Evolutionary conservation across 2,329 filamentous ascomycete species (phyloP), one percentile per base, ranked within the genome.

Genomic region (Aspergillus unguis): DNA sequence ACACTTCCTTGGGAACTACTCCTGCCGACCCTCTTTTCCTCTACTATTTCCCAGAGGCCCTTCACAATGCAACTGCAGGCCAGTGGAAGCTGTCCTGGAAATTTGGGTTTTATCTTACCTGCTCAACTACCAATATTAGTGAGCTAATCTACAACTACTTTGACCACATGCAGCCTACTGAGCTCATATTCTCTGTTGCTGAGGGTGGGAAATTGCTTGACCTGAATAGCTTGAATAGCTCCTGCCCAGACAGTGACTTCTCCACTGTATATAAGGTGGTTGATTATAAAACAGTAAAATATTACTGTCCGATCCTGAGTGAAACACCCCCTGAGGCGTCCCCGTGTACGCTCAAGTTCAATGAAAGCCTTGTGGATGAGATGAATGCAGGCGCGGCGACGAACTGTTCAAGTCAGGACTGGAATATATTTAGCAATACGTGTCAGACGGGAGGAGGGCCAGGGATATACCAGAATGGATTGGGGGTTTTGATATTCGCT

Each of bases 61-160:
- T 50, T 3, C 28, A 6, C 11, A 36, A 50, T 35, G n/a, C 40
- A 37, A 33, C 29, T 23, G n/a, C 37, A 26, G 37, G 47, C 23
- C 37, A 48, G 27, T 50, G 37, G 47, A 50, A 36, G 23, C 29
- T 43, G 11, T 50, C 37, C 28, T 50, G 47, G 47, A 42, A 43
- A 29, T 50, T 50, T 33, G 47, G 47, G 6, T 50, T 44, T n/a
- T 4, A 44, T 31, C 27, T 50, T 33, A 48, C 33, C 45, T 48
- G 35, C 35, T 37, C 23, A 29, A 40, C 27, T 3, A 29, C 45
- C 17, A 48, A 29, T 38, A 5, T 9, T 17, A 48, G 38, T 41
- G 38, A 41, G 38, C 38, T 41, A 26, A 25, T 29, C 33, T 44
- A 44, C 42, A 23, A 23, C 42, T n/a, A 44, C 5, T 44, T 44